Evolutionary conservation across 177 flowering plant genomes (phyloP).

Genomic region (Vitis hybrid): DNA sequence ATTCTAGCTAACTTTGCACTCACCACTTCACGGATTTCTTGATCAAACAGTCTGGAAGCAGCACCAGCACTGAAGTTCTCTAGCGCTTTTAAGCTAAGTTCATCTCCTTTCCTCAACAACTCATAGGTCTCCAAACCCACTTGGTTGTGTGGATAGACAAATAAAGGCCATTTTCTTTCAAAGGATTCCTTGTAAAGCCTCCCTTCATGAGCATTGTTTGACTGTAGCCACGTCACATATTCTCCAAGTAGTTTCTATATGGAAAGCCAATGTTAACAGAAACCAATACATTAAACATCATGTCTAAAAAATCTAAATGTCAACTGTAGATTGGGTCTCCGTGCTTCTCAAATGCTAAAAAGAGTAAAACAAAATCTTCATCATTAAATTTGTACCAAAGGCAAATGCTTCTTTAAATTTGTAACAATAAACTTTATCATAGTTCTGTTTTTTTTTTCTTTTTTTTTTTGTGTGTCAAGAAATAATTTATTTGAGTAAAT

Average conservation of each 20-base stretch:
- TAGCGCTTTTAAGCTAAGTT: slow-evolving; percentile 47
- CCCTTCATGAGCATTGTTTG: slow-evolving; percentile 50
- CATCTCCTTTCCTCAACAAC: slow-evolving; percentile 34
- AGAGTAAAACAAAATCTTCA: no score
- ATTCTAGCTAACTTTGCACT: slow-evolving; percentile 22
- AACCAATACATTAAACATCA: not conserved
- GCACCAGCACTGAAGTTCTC: slow-evolving; percentile 67
- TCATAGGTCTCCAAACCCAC: slow-evolving; percentile 29
- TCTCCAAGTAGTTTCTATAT: slow-evolving; percentile 55
- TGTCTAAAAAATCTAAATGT: not conserved
- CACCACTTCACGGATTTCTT: slow-evolving; percentile 89
- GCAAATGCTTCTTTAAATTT: no score
- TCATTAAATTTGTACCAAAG: no score
- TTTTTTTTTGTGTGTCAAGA: no score
- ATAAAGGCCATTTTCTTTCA: slow-evolving; percentile 57
- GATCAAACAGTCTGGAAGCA: slow-evolving; percentile 75
- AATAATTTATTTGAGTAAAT: no score
- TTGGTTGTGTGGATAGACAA: slow-evolving; percentile 21
- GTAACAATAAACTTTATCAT: no score
- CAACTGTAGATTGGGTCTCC: no score
- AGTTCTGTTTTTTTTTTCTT: no score
- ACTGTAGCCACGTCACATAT: slow-evolving; percentile 50
- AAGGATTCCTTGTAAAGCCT: slow-evolving; percentile 47
- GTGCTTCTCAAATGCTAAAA: no score
- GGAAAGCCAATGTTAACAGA: slow-evolving; percentile 9